A percentile compares a stretch with the other conserved stretches of the same genome.
Evolutionary conservation across 1,139 yeast species (phyloP).

Genomic region (Wickerhamomyces sp.): DNA sequence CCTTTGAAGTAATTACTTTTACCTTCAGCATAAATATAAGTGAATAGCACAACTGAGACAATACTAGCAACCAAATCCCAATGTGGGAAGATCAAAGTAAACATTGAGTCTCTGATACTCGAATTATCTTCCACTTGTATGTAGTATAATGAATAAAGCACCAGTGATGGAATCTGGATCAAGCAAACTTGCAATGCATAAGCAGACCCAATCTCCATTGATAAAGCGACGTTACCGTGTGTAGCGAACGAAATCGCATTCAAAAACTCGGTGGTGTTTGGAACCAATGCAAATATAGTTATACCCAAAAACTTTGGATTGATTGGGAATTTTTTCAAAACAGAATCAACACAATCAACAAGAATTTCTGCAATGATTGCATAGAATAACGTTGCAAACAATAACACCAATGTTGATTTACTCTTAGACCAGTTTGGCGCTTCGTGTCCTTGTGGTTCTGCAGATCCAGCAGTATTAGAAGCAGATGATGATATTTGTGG

Average conservation of each 20-base stretch:
- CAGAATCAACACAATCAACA: slow-evolving; percentile 91
- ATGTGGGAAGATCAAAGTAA: slow-evolving; percentile 83
- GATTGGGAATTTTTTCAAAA: slow-evolving; percentile 67
- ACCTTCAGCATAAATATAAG: slow-evolving; percentile 95
- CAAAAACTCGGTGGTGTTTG: slow-evolving; percentile 93
- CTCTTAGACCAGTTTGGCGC: slow-evolving; percentile 95
- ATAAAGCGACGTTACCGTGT: slow-evolving; percentile 90
- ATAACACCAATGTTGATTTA: slow-evolving; percentile 78
- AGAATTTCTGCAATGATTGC: slow-evolving; percentile 93
- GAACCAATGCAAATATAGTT: slow-evolving; percentile 92
- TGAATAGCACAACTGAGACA: slow-evolving; percentile 81
- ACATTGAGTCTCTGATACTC: slow-evolving; percentile 45
- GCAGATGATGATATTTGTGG: slow-evolving; percentile 13
- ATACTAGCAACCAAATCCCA: slow-evolving; percentile 93
- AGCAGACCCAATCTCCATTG: slow-evolving; percentile 98
- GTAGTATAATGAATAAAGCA: slow-evolving; percentile 60
- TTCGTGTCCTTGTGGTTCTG: slow-evolving; percentile 71
- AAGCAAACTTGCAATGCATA: slow-evolving; percentile 96
- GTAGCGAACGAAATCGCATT: slow-evolving; percentile 97
- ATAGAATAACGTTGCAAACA: slow-evolving; percentile 80
- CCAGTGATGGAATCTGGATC: slow-evolving; percentile 88
- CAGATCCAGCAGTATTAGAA: slow-evolving; percentile 22
- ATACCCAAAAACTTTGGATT: slow-evolving; percentile 89
- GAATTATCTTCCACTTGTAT: slow-evolving; percentile 29
- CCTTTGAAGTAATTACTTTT: slow-evolving; percentile 96